phyloP scores from a whole-genome alignment of 176 grass and related monocot genomes.

The Olyra latifolia region DNA sequence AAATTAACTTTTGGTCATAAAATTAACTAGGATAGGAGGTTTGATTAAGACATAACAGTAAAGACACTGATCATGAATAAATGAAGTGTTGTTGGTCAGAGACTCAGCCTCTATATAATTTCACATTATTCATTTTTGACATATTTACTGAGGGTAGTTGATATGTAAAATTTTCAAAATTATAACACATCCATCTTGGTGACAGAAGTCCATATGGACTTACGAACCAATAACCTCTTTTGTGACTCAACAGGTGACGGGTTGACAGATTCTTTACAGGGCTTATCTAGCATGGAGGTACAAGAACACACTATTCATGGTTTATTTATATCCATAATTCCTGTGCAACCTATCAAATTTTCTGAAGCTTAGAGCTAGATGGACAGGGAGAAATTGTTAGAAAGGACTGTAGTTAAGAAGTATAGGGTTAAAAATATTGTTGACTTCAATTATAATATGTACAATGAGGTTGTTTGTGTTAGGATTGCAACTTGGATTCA shows the following conservation, averaged over 20 bases:
- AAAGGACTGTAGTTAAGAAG: conserved; percentile 18
- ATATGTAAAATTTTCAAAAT: neutral
- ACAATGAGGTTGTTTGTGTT: neutral
- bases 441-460: neutral
- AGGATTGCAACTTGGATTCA: no score
- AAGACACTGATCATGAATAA: neutral
- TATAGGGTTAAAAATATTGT: neutral
- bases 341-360: neutral
- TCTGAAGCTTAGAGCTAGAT: conserved; percentile 16
- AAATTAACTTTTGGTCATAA: neutral
- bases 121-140: neutral
- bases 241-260: conserved; percentile 65
- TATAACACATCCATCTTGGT: neutral
- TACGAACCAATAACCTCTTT: conserved; percentile 16
- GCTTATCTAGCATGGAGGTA: conserved; percentile 95
- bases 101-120: neutral
- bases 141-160: neutral
- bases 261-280: conserved; percentile 80
- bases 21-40: neutral
- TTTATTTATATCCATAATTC: conserved; percentile 15
- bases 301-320: neutral
- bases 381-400: neutral
- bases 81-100: neutral
- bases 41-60: neutral
- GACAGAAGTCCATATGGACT: neutral